Evolutionary conservation across 2,329 filamentous ascomycete genomes (phyloP), one percentile per base, ranked within the genome.

Genomic region (Neocucurbitaria cava): DNA sequence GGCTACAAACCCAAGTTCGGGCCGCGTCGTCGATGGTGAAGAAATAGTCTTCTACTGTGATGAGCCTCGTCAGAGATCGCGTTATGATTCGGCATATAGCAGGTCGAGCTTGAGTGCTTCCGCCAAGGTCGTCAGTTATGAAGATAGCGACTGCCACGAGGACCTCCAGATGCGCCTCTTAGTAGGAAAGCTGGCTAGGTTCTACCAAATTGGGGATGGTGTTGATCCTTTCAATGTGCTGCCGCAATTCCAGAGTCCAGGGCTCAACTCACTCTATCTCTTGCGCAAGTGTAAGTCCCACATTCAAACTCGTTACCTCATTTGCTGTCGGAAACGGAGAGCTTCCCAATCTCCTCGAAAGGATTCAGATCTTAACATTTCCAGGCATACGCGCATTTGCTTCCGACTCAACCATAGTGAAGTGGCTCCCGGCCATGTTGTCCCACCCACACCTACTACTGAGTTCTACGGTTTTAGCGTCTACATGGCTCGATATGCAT

Each of bases 401-500:
- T 0, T 58, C 68, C 2, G 58, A 59, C 21, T 49, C 57, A 6
- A 69, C 62, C 2, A 41, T 66, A 13, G 44, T 55, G 15, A 71
- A 59, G 54, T 73, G 70, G 70, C 36, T 70, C 5, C 71, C 68
- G 2, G 43, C 47, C 2, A 62, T 73, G 59, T 51, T 69, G 7
- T 58, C 61, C 3, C 56, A 73, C 36, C 65, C 62, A 1, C 58
- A 72, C 23, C 54, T 69, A 17, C 36, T 72, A 3, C 59, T 73
- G 5, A 73, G 66, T 51, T 56, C 62, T 0, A 62, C 58, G 1
- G 44, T 67, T n/a, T 10, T 72, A 8, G 56, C 62, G 11, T 69
- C 68, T 0, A 64, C 64, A 2, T 74, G 64, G 64, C 51, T 69
- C 21, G 72, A 74, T 30, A 72, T 72, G 65, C 59, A 59, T 17